Evolutionary conservation across 306 rosid genomes (phyloP), one percentile per base, ranked within the genome.

Genomic region (Leucaena leucocephala): DNA sequence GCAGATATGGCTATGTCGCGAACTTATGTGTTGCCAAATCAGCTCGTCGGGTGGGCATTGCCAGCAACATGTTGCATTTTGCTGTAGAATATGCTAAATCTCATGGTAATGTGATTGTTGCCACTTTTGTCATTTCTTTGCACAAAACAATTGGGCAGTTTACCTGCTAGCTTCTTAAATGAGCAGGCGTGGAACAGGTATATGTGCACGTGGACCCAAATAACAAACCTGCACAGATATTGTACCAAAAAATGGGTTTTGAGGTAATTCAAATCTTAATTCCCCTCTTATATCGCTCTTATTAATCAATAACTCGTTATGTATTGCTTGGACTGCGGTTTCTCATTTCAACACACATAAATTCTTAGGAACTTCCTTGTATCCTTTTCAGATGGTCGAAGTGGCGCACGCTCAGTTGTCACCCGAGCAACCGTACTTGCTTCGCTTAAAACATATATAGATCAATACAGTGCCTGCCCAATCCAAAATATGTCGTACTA

Each of bases 31-130:
- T 91, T 17, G 74, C 87, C 68, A 91, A 89, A 79, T 74, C 89
- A 73, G 86, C 87, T 71, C 97, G 98, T 27, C 89, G 94, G 44
- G 82, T 82, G 89, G 93, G 92, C 64, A 84, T 93, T 78, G 98
- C 91, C n/a, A 87, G 83, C 36, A 91, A 82, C 77, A 91, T 91
- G 98, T 50, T 93, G 84, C 57, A 67, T 71, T 91, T 93, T 81
- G 95, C 94, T 65, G 54, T 86, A 62, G 78, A 82, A 62, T 82
- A 80, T 12, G 93, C 97, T 21, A 86, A 76, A 80, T 86, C 81
- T 35, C 69, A 21, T 72, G 93, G 97, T 89, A 85, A 78, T 79
- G 5, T 62, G 61, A 52, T 55, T 59, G 15, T 5, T 73, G 22
- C 59, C 21, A 64, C 22, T 39, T 2, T 34, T 13, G 12, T 14